Percentiles rank a stretch among this genome's conserved stretches.
Evolutionary conservation across 768 basidiomycete genomes (phyloP).

Genomic region (Trametes meyenii): DNA sequence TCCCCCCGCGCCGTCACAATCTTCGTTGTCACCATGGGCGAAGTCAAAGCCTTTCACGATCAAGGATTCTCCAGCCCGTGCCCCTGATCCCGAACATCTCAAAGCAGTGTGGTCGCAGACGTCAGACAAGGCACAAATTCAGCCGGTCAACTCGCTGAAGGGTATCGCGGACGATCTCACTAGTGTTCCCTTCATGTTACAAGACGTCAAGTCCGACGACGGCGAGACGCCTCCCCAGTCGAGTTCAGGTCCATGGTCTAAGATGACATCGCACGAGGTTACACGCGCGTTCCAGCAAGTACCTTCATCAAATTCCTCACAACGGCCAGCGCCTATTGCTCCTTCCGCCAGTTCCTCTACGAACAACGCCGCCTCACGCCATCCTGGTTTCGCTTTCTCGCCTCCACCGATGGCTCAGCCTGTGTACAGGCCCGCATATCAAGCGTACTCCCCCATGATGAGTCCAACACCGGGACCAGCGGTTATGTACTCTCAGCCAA

Average conservation of each 20-base stretch:
- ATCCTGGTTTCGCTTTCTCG: slow-evolving; percentile 23
- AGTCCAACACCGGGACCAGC: slow-evolving; percentile 69
- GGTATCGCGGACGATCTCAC: slow-evolving; percentile 84
- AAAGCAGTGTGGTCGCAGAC: slow-evolving; percentile 86
- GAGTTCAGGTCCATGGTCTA: slow-evolving; percentile 56
- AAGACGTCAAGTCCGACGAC: slow-evolving; percentile 86
- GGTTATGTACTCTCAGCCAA: slow-evolving; percentile 68
- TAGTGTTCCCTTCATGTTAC: slow-evolving; percentile 75
- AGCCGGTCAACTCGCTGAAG: slow-evolving; percentile 78
- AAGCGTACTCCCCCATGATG: slow-evolving; percentile 70
- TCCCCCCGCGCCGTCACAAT: background rate
- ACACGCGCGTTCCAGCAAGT: slow-evolving; percentile 89
- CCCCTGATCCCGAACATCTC: slow-evolving; percentile 80
- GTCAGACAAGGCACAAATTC: slow-evolving; percentile 66
- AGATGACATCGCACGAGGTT: slow-evolving; percentile 82
- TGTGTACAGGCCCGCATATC: slow-evolving; percentile 58
- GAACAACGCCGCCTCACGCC: slow-evolving; percentile 21
- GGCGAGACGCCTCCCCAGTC: slow-evolving; percentile 78
- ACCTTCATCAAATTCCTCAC: slow-evolving; percentile 55
- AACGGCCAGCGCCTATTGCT: slow-evolving; percentile 38
- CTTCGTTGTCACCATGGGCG: slow-evolving; percentile 54
- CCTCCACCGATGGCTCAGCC: slow-evolving; percentile 46
- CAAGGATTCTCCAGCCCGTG: slow-evolving; percentile 70
- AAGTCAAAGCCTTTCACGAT: slow-evolving; percentile 55
- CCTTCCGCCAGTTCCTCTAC: slow-evolving; percentile 16